Base-by-base conservation (phyloP, 331 rosid species). In the Arachis monticola region DNA sequence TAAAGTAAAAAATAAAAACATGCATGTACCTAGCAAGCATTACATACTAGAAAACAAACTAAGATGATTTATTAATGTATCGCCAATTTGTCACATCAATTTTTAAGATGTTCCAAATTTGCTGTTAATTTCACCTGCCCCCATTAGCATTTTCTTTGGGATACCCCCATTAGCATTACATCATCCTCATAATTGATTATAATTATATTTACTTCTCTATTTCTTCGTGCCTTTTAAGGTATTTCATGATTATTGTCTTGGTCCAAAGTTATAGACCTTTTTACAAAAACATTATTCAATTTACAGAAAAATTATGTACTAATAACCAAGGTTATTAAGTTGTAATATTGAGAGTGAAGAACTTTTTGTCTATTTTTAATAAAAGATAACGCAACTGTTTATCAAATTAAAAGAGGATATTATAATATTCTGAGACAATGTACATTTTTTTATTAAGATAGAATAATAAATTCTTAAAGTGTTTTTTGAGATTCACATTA, bases 151-250 rank as follows among this genome's bases (percentile, higher is more conserved):
- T 50, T 50, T 50, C 56, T 50, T 50, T 50, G 56, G 6, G 11
- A 50, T 69, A 47, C 61, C 10, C 14, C 74, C 73, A 8, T 53
- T 52, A 53, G 10, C 74, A 32, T 69, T 69, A 38, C 63, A 69
- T 69, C 74, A 69, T 69, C 62, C 63, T 69, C 35, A 4, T n/a
- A n/a, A 67, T 50, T 7, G 32, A 32, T 32, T 22, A 22, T 22
- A 22, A 22, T 22, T 32, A 32, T 7, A 48, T 48, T 67, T 50
- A 7, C 30, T 53, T 7, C 61, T 42, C 31, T 32, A n/a, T 55
- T 0, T 55, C 27, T 55, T 40, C 8, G 12, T 74, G 40, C 27
- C 31, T 50, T 74, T 38, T 50, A 35, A 35, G 27, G 12, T 32
- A 52, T 41, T 52, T 62, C 61, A 61, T 62, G 41, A 10, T 50